Evolutionary conservation across 2,329 filamentous ascomycete genomes (phyloP).

Genomic region (Calycina herbarum): DNA sequence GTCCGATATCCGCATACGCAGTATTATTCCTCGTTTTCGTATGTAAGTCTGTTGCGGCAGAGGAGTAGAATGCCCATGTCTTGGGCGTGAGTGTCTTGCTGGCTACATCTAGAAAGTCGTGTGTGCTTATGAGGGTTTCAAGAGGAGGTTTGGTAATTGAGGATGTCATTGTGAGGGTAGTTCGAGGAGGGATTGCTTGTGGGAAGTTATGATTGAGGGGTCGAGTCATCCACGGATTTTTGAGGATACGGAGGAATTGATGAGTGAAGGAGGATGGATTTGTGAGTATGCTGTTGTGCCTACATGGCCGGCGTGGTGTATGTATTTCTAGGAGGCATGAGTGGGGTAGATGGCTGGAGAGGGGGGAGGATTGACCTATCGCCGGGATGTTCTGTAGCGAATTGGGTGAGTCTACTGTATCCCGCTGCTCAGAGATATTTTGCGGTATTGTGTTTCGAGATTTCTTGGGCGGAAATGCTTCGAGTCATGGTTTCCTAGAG

Average conservation of each 20-base stretch:
- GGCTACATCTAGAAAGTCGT: slow-evolving; percentile 62
- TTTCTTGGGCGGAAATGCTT: slow-evolving; percentile 44
- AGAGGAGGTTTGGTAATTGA: slow-evolving; percentile 41
- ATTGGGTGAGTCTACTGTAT: slow-evolving; percentile 65
- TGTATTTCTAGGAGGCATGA: slow-evolving; percentile 43
- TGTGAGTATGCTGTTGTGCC: slow-evolving; percentile 53
- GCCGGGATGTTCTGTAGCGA: slow-evolving; percentile 63
- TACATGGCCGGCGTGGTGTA: slow-evolving; percentile 52
- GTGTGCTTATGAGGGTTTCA: slow-evolving; percentile 54
- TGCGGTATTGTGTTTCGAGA: slow-evolving; percentile 49
- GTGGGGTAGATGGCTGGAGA: slow-evolving; percentile 6
- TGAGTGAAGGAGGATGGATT: slow-evolving; percentile 51
- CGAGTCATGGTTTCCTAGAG: background rate
- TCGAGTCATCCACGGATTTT: slow-evolving; percentile 53
- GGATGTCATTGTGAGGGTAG: slow-evolving; percentile 17
- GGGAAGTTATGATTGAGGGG: slow-evolving; percentile 46
- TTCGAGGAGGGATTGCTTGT: slow-evolving; percentile 39
- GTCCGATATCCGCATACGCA: slow-evolving; percentile 55
- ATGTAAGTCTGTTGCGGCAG: slow-evolving; percentile 67
- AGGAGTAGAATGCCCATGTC: slow-evolving; percentile 70
- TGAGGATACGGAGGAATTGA: slow-evolving; percentile 43
- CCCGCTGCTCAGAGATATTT: slow-evolving; percentile 64
- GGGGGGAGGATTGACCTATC: slow-evolving; percentile 41
- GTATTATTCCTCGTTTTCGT: slow-evolving; percentile 58
- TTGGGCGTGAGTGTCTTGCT: slow-evolving; percentile 57